Evolutionary conservation across 768 basidiomycete species (phyloP), one percentile per base, ranked within the genome.

Genomic region (Boletus insuetus): DNA sequence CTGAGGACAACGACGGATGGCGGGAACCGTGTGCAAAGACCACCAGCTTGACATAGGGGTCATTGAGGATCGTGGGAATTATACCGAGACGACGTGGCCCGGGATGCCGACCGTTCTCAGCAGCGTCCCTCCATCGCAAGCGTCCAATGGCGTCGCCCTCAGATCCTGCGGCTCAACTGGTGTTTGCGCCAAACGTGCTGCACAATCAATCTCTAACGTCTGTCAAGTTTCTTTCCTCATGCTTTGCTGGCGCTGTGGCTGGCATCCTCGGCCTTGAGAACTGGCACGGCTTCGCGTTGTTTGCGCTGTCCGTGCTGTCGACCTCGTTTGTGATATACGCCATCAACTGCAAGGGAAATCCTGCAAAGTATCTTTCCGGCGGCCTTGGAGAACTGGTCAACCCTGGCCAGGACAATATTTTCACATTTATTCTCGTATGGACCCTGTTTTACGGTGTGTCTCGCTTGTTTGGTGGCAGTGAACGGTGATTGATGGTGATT

Each of bases 401-500:
- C 58, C 87, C 94, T 0, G 92, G 92, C 11, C 90, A 94, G 72
- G 94, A 97, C 71, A 94, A 93, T 60, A 75, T 87, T 17, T 91
- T 93, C 64, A 91, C 92, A 4, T 98, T 95, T 64, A 81, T 98
- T 54, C 81, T 97, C 29, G 87, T 89, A 20, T 98, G 94, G 94
- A 98, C 94, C 35, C 75, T 96, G 52, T 90, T 94, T 69, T 96
- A 91, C 69, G 94, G 91, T 92, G 63, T 55, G 88, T 73, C 14
- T 24, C 24, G 24, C 24, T 24, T 24, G 24, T 22, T 50, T 54
- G 40, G 44, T 37, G 6, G 20, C 39, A 13, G 24, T 45, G 45
- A 20, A 17, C 9, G 4, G 37, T 47, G 26, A 54, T 45, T 49
- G 52, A 57, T 53, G 26, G 22, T 22, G 44, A 34, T 44, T 46